Base-by-base conservation (phyloP, 192 early-diverging fungal genomes). In the Oehlia diaphana region DNA sequence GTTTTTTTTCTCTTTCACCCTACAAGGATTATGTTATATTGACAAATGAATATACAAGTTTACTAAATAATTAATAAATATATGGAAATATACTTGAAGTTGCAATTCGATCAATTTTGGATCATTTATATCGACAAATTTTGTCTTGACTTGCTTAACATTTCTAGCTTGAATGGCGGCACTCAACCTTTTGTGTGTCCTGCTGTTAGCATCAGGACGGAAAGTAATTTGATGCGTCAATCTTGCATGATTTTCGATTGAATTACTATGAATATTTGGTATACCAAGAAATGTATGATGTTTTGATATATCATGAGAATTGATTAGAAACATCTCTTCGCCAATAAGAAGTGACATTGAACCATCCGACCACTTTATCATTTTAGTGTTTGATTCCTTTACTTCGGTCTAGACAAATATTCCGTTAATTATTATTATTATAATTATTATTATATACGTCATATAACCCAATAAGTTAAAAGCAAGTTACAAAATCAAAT, bases 341-440 rank as follows among this genome's bases (percentile, higher is more conserved):
- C 93, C 93, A 28, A 96, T 79, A 5, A 94, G 83, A 12, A 96
- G 78, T 4, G 95, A 94, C 81, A 88, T 86, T 47, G 88, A 82
- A 35, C 90, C 92, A 81, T 96, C 93, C 14, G 90, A 91, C 95
- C 95, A 95, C 47, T 88, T 84, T 9, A 96, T 88, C 69, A 96
- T 79, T 4, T 91, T 90, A 2, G 93, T 89, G 81, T 95, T 94
- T 26, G 93, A 93, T 77, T 94, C 91, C 79, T 91, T 90, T 35
- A 87, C 81, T 6, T 79, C 71, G 2, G 80, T 69, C 71, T 72
- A 72, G 12, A 42, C 3, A 47, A 72, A 9, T 6, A 14, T 9
- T 39, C 14, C 21, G n/a, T 4, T 12, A 72, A 28, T 47, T 49
- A 49, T 50, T 19, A 44, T 28, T 4, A 72, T 44, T 10, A 72